These are phyloP conservation scores for Cyclotella sp. DNA, from an alignment of 108 stramenopile species.

Conservation along the genomic window DNA sequence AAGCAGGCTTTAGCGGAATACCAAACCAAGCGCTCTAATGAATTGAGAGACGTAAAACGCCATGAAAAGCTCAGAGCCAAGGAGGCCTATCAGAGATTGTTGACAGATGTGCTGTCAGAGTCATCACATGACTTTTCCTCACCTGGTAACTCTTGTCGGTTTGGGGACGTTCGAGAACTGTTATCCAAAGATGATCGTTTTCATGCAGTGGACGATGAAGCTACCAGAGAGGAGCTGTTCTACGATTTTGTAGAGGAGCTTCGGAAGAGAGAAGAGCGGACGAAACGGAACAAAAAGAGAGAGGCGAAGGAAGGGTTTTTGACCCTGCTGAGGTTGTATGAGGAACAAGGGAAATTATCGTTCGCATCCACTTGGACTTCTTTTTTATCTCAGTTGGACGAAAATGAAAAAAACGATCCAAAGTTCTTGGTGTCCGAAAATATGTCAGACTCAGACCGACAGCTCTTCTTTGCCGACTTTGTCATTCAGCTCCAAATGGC, in stretches of 20 bases:
- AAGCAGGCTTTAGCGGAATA: constrained; percentile 88
- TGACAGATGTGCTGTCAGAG: constrained; percentile 68
- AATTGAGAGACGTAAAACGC: constrained; percentile 70
- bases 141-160: constrained; percentile 29
- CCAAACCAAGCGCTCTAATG: constrained; percentile 89
- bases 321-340: constrained; percentile 62
- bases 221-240: constrained; percentile 67
- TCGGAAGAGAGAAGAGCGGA: constrained; percentile 78
- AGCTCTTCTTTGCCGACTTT: constrained; percentile 82
- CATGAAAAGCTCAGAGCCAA: constrained; percentile 77
- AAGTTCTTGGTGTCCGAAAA: constrained; percentile 60
- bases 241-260: constrained; percentile 83
- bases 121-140: constrained; percentile 38
- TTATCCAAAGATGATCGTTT: constrained; percentile 85
- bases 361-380: constrained; percentile 79
- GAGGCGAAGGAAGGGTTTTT: constrained; percentile 67
- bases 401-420: constrained; percentile 55
- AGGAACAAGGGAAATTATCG: constrained; percentile 72
- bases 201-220: constrained; percentile 79
- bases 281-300: constrained; percentile 68
- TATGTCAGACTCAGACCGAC: constrained; percentile 71
- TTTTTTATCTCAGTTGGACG: constrained; percentile 60
- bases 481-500: constrained; percentile 73
- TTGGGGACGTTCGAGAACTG: constrained; percentile 57
- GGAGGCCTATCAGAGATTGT: constrained; percentile 70